Conservation (phyloP, 495 filamentous ascomycete species). For the Tuber microsphaerosporum region DNA sequence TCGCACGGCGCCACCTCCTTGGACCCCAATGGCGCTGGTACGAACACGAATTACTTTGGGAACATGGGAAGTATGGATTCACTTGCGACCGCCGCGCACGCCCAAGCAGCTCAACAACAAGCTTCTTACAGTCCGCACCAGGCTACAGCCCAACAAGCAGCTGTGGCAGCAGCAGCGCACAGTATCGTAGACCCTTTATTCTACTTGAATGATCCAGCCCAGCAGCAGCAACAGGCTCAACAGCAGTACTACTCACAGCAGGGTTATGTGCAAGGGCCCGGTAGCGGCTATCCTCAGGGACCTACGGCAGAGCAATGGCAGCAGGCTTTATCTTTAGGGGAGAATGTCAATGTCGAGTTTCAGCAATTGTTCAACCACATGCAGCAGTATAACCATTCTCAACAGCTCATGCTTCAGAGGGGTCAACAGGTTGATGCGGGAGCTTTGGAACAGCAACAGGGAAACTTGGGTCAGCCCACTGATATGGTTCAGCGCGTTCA, state of each 20-base stretch:
- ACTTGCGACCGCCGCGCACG: slow-evolving; percentile 39
- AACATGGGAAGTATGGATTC: slow-evolving; percentile 40
- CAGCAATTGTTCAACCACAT: slow-evolving; percentile 38
- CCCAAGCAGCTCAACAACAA: slow-evolving; percentile 34
- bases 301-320: slow-evolving; percentile 37
- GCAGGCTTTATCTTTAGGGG: slow-evolving; percentile 29
- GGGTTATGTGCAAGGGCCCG: slow-evolving; percentile 26
- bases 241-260: slow-evolving; percentile 38
- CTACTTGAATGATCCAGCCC: slow-evolving; percentile 33
- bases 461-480: slow-evolving; percentile 29
- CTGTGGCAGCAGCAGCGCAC: slow-evolving; percentile 14
- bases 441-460: slow-evolving; percentile 27
- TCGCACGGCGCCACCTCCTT: slow-evolving; percentile 30
- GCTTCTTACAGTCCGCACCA: slow-evolving; percentile 30
- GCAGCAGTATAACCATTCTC: slow-evolving; percentile 33
- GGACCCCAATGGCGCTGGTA: slow-evolving; percentile 36
- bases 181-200: slow-evolving; percentile 38
- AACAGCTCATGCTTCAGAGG: slow-evolving; percentile 32
- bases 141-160: slow-evolving; percentile 22
- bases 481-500: slow-evolving; percentile 31
- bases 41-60: slow-evolving; percentile 38
- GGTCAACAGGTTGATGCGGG: slow-evolving; percentile 33
- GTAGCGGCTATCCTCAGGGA: slow-evolving; percentile 23
- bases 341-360: slow-evolving; percentile 27
- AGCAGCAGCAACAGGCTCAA: slow-evolving; percentile 33